Conservation (phyloP, 1,284 basidiomycete genomes). For the Naganishia sp. region DNA sequence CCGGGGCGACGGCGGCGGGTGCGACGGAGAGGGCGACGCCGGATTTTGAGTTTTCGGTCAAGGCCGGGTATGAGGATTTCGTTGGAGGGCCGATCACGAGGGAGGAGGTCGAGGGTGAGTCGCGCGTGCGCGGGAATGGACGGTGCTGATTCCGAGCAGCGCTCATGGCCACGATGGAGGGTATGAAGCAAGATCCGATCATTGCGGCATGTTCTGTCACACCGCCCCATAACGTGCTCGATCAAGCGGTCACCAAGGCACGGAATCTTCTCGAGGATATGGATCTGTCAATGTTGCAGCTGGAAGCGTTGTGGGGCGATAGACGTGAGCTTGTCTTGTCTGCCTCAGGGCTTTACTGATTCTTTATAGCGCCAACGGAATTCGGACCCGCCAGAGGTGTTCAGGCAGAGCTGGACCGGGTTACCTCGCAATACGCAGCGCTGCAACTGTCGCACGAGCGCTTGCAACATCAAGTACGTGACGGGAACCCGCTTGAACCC, state of each 20-base stretch:
- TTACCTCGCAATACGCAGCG: conserved; percentile 1
- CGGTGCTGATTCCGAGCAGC: conserved; percentile 40
- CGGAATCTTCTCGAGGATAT: conserved; percentile 14
- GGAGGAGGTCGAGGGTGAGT: conserved; percentile 70
- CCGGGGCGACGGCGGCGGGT: conserved; percentile 7
- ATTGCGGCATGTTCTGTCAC: conserved; percentile 3
- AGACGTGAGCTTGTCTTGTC: neutral
- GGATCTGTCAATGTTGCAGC: conserved; percentile 18
- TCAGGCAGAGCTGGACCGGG: neutral
- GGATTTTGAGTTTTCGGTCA: conserved; percentile 71
- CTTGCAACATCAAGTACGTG: neutral
- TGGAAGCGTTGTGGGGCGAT: conserved; percentile 13
- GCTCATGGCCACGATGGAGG: conserved; percentile 67
- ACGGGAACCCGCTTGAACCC: neutral
- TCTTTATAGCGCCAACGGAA: neutral
- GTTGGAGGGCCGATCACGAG: conserved; percentile 60
- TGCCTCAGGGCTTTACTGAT: neutral
- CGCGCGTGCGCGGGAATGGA: conserved; percentile 2
- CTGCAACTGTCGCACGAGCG: conserved; percentile 5
- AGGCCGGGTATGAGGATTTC: conserved; percentile 53
- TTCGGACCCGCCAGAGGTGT: too few relatives aligned
- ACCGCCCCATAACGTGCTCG: conserved; percentile 34
- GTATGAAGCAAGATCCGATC: conserved; percentile 44
- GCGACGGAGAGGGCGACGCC: conserved; percentile 56
- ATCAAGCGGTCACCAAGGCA: conserved; percentile 11